These are phyloP conservation scores for Phytopythium sindhum DNA, from an alignment of 352 stramenopile genomes.

Conservation along the genomic window DNA sequence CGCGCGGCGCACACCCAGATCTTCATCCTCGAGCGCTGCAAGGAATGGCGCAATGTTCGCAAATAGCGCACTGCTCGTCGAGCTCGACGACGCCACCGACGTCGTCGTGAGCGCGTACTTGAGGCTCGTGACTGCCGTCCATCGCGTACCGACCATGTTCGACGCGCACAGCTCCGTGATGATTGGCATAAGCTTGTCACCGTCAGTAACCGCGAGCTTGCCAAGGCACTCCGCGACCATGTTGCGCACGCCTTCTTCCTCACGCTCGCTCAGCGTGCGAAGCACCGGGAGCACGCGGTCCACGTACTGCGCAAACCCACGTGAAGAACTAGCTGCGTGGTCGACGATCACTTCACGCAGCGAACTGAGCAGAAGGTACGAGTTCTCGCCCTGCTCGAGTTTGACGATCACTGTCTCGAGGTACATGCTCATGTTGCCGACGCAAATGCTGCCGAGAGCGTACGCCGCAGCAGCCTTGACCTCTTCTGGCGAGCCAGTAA, in stretches of 20 bases:
- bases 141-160: conserved; percentile 57
- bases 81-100: conserved; percentile 13
- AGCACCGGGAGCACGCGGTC: conserved; percentile 93
- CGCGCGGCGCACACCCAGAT: conserved; percentile 93
- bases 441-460: conserved; percentile 94
- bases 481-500: conserved; percentile 89
- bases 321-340: conserved; percentile 48
- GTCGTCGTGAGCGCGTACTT: conserved; percentile 81
- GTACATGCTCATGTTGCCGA: conserved; percentile 91
- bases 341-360: conserved; percentile 95
- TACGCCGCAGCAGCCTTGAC: conserved; percentile 96
- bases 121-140: conserved; percentile 92
- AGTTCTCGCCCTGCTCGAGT: conserved; percentile 89
- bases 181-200: conserved; percentile 84
- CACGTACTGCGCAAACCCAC: conserved; percentile 75
- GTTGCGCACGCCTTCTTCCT: conserved; percentile 95
- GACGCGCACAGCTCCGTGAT: conserved; percentile 81
- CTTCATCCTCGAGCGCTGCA: conserved; percentile 91
- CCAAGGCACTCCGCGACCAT: conserved; percentile 98
- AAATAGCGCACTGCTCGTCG: conserved; percentile 44
- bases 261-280: conserved; percentile 86
- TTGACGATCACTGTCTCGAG: conserved; percentile 91
- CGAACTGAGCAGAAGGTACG: conserved; percentile 96
- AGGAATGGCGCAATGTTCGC: conserved; percentile 89
- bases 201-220: conserved; percentile 91